Conservation (phyloP, 345 rosid species). For the Toxicodendron radicans region DNA sequence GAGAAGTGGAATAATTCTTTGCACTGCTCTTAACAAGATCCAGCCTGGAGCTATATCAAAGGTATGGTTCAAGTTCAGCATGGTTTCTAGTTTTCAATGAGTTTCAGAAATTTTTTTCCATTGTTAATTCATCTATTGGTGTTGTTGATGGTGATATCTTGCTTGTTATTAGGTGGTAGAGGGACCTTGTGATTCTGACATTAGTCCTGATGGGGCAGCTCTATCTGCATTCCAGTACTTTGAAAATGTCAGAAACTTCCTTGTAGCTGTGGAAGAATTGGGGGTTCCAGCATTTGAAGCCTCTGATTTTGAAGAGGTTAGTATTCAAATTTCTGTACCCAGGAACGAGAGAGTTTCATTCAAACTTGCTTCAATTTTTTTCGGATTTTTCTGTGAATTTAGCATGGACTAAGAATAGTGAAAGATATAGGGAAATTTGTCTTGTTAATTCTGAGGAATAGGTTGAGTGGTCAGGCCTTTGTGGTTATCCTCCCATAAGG, state of each 20-base stretch:
- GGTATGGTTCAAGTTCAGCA: slow-evolving; percentile 31
- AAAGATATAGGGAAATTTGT: background rate
- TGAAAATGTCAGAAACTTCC: slow-evolving; percentile 87
- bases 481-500: background rate
- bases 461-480: background rate
- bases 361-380: background rate
- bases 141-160: background rate
- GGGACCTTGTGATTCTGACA: slow-evolving; percentile 65
- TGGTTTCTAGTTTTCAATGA: background rate
- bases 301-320: slow-evolving; percentile 86
- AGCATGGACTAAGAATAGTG: background rate
- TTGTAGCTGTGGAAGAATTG: slow-evolving; percentile 66
- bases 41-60: slow-evolving; percentile 78
- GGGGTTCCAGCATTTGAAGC: slow-evolving; percentile 90
- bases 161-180: slow-evolving; percentile 62
- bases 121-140: background rate
- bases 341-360: slow-evolving; percentile 5
- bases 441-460: background rate
- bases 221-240: slow-evolving; percentile 87
- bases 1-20: slow-evolving; percentile 87
- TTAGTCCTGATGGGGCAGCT: slow-evolving; percentile 82
- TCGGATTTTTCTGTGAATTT: background rate
- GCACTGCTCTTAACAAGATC: slow-evolving; percentile 84
- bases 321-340: background rate
- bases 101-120: background rate